Percentiles rank a stretch among this genome's conserved stretches.
Evolutionary conservation across 768 basidiomycete genomes (phyloP).

Genomic region (Leccinellum albellum): DNA sequence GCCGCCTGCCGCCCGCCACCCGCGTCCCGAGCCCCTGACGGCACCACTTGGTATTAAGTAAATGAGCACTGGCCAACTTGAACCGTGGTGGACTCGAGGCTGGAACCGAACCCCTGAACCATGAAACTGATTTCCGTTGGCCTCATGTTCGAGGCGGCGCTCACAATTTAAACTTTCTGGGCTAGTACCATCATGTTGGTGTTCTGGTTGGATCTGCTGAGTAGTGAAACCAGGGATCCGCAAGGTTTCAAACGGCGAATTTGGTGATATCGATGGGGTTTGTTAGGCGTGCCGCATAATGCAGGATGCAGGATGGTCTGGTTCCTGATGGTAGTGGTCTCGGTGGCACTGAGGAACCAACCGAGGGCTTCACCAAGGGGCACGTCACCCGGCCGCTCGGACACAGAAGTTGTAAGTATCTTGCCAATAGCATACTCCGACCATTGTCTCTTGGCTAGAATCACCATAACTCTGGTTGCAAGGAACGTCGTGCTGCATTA

Average conservation of each 20-base stretch:
- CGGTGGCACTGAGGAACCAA: neutral
- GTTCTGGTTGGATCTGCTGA: neutral
- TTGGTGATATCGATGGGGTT: neutral
- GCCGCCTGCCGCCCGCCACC: neutral
- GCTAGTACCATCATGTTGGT: neutral
- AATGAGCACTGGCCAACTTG: neutral
- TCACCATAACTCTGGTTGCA: neutral
- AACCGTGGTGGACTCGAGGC: neutral
- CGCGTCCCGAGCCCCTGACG: neutral
- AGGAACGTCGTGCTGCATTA: constrained; percentile 31
- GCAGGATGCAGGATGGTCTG: neutral
- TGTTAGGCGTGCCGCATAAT: neutral
- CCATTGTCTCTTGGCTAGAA: neutral
- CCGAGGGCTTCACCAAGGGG: neutral
- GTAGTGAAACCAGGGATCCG: neutral
- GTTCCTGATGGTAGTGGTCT: neutral
- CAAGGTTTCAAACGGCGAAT: neutral
- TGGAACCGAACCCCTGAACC: constrained; percentile 5
- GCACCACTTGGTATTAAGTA: neutral
- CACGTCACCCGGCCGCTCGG: neutral
- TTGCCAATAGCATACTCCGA: neutral
- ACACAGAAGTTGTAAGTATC: constrained; percentile 9
- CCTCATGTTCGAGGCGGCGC: neutral
- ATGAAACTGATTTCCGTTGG: neutral
- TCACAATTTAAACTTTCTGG: neutral